Conservation (phyloP, 2,329 filamentous ascomycete species). For the Dothidotthia symphoricarpi region DNA sequence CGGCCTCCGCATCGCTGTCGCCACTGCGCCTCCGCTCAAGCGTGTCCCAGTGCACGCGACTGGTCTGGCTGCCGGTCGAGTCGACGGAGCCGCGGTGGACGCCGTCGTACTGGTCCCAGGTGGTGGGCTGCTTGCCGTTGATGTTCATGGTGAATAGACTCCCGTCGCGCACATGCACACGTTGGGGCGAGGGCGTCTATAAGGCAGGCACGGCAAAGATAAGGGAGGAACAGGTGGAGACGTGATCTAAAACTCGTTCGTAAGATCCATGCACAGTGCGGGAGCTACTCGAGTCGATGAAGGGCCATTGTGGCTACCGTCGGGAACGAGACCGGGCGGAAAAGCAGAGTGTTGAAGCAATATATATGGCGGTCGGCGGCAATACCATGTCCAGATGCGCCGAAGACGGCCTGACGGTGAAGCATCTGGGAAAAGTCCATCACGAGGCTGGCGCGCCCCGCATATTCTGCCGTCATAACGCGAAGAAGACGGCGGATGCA, state of each 20-base stretch:
- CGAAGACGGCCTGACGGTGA: slow-evolving; percentile 10
- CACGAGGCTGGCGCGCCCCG: slow-evolving; percentile 9
- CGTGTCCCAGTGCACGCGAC: slow-evolving; percentile 42
- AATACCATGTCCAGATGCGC: slow-evolving; percentile 10
- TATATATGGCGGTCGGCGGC: too few species aligned
- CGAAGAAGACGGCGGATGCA: slow-evolving; percentile 2
- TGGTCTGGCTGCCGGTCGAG: slow-evolving; percentile 31
- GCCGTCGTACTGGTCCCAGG: slow-evolving; percentile 49
- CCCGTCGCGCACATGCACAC: not conserved
- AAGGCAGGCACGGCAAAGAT: slow-evolving; percentile 2
- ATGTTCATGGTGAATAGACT: slow-evolving; percentile 34
- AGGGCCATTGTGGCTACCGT: slow-evolving; percentile 24
- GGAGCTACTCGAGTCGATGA: slow-evolving; percentile 32
- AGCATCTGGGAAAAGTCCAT: slow-evolving; percentile 1
- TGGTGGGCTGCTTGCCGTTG: slow-evolving; percentile 44
- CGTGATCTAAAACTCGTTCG: slow-evolving; percentile 19
- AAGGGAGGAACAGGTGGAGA: slow-evolving; percentile 13
- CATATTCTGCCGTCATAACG: slow-evolving; percentile 7
- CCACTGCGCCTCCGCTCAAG: slow-evolving; percentile 32
- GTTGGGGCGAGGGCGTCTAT: not conserved
- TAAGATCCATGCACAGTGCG: slow-evolving; percentile 29
- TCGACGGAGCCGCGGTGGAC: slow-evolving; percentile 44
- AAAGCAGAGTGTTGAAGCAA: slow-evolving; percentile 9
- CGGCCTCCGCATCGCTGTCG: slow-evolving; percentile 30
- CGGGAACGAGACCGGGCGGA: slow-evolving; percentile 23